A percentile compares a stretch with the other conserved stretches of the same genome.
phyloP scores from a whole-genome alignment of 1,284 basidiomycete genomes.

The Cutaneotrichosporon cavernicola region DNA sequence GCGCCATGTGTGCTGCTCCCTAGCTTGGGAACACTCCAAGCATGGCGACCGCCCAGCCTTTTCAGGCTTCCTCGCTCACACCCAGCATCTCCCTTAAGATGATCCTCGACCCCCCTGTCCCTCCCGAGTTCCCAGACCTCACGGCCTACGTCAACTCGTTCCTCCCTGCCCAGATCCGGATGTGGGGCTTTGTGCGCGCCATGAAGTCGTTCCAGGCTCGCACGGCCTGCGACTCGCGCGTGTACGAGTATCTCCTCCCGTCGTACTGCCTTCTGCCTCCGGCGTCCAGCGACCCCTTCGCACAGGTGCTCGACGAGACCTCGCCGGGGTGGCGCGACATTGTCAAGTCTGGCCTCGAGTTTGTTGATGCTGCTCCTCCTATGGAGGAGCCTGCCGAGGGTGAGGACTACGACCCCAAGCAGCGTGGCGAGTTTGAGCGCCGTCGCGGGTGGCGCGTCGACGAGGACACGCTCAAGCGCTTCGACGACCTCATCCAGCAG shows the following conservation, averaged over 20 bases:
- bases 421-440: conserved; percentile 45
- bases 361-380: conserved; percentile 50
- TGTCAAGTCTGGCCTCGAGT: conserved; percentile 37
- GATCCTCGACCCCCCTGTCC: conserved; percentile 71
- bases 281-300: conserved; percentile 68
- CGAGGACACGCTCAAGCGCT: conserved; percentile 59
- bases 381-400: conserved; percentile 50
- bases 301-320: conserved; percentile 55
- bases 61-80: conserved; percentile 6
- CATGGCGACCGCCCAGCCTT: neutral
- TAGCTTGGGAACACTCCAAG: neutral
- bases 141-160: conserved; percentile 78
- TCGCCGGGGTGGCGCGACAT: conserved; percentile 47
- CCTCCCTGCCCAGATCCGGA: conserved; percentile 83
- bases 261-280: conserved; percentile 92
- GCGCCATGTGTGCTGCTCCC: neutral
- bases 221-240: conserved; percentile 83
- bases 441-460: conserved; percentile 65
- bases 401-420: conserved; percentile 29
- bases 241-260: conserved; percentile 96
- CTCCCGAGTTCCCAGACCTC: conserved; percentile 60
- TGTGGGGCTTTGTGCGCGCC: conserved; percentile 86
- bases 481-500: conserved; percentile 62
- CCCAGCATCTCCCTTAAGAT: conserved; percentile 74
- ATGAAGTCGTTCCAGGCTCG: conserved; percentile 92